phyloP scores from a whole-genome alignment of 768 basidiomycete species.

The Mycena maculata region DNA sequence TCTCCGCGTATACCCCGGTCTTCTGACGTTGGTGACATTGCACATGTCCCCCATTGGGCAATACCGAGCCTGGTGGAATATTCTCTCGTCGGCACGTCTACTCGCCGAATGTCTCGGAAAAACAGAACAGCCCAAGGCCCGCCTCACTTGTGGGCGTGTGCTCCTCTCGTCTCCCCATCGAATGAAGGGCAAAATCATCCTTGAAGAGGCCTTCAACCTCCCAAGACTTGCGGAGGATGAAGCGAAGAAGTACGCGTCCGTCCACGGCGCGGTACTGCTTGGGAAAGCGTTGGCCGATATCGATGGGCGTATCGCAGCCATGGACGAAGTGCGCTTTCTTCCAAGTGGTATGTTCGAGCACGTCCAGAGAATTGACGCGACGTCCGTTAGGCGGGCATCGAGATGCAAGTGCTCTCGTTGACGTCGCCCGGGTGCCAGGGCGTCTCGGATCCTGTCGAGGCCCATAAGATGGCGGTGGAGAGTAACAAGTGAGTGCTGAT shows the following conservation, averaged over 20 bases:
- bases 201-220: constrained; percentile 37
- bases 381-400: constrained; percentile 29
- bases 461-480: constrained; percentile 34
- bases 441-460: constrained; percentile 27
- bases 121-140: constrained; percentile 5
- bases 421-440: constrained; percentile 34
- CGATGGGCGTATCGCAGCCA: constrained; percentile 32
- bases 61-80: background rate
- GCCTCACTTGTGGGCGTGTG: no score
- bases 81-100: background rate
- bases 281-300: constrained; percentile 33
- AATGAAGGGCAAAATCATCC: constrained; percentile 38
- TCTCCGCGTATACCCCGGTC: no score
- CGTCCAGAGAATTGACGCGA: background rate
- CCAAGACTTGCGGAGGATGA: constrained; percentile 27
- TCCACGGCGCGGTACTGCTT: constrained; percentile 21
- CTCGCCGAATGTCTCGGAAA: background rate
- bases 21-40: no score
- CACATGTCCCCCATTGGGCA: background rate
- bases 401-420: constrained; percentile 36
- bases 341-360: no score
- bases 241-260: constrained; percentile 32
- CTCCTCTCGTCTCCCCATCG: background rate
- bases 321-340: constrained; percentile 28
- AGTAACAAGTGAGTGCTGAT: constrained; percentile 31